Base-by-base conservation (phyloP, 306 rosid species). In the Phaseolus lunatus region DNA sequence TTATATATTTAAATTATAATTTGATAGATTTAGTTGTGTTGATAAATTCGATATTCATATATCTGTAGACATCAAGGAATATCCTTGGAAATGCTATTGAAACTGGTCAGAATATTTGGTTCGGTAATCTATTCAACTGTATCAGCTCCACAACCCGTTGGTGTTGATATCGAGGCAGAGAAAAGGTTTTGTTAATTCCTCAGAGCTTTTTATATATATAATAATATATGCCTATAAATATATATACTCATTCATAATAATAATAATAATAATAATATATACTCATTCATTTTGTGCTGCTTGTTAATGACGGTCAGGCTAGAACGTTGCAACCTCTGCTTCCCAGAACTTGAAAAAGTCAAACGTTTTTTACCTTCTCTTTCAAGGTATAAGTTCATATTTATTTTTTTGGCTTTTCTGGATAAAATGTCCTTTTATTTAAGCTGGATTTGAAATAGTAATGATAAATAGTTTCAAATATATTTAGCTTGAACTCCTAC, bases 81-180 rank as follows among this genome's bases (percentile, higher is more conserved):
- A 75, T 90, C 93, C 35, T 77, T 89, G 92, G 97, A 90, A 78
- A 92, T 95, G 93, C 77, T 95, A 79, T 88, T 95, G 82, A 95
- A 92, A 89, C 87, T 92, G 85, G 93, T 92, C 79, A 89, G 92
- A 81, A 58, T 84, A 67, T 95, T 90, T 67, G 99, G 99, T 73
- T 84, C 99, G 3, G 88, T 95, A 72, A 92, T 95, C 67, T 88
- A 92, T 89, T 91, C 99, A 47, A 82, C 97, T 5, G 0, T 95
- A 78, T 89, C 97, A 2, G 96, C 96, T 37, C 76, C 89, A 14
- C 81, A 93, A 57, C 78, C 97, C 4, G 99, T 95, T 64, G 99
- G 99, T 54, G 97, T 95, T 50, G 93, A 95, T 83, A 95, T 95
- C 14, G 99, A 95, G 81, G 99, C 99, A 31, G 99, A 95, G 88